phyloP scores from a whole-genome alignment of 768 basidiomycete species.

The Suillus clintonianus region DNA sequence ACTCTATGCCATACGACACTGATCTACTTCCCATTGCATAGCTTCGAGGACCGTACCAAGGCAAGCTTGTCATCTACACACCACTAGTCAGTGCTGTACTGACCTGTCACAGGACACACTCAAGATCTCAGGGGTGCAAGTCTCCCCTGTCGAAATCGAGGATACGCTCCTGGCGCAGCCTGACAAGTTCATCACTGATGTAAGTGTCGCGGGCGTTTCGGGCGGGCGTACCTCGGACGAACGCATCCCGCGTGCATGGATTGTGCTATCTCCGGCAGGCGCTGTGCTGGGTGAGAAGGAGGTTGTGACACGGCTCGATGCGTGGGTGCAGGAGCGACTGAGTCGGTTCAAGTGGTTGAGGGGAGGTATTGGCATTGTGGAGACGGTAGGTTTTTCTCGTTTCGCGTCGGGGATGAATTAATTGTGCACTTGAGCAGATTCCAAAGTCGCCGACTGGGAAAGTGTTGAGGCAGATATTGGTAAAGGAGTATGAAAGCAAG shows the following conservation, averaged over 20 bases:
- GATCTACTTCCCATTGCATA: conserved; percentile 24
- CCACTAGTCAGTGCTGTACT: conserved; percentile 18
- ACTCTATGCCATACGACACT: background rate
- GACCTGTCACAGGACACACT: conserved; percentile 59
- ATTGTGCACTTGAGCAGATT: conserved; percentile 42
- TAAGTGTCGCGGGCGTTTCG: conserved; percentile 53
- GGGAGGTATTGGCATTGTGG: conserved; percentile 63
- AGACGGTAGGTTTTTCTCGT: conserved; percentile 46
- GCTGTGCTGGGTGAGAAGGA: conserved; percentile 42
- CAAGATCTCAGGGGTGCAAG: conserved; percentile 79
- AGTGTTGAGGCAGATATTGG: conserved; percentile 59
- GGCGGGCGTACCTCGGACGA: conserved; percentile 60
- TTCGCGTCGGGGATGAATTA: background rate
- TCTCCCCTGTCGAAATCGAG: conserved; percentile 81
- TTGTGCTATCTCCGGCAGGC: conserved; percentile 63
- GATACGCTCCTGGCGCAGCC: conserved; percentile 63
- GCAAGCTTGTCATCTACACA: conserved; percentile 30
- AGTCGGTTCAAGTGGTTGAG: conserved; percentile 78
- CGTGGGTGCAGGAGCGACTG: conserved; percentile 62
- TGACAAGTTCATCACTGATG: conserved; percentile 60
- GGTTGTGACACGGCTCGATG: conserved; percentile 43
- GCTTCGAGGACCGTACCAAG: conserved; percentile 76
- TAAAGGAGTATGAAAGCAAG: conserved; percentile 53
- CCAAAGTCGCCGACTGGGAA: conserved; percentile 79
- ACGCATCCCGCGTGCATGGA: conserved; percentile 76